A percentile compares a stretch with the other conserved stretches of the same genome.
Evolutionary conservation across 352 stramenopile genomes (phyloP).

Genomic region (Globisporangium iwayamae): DNA sequence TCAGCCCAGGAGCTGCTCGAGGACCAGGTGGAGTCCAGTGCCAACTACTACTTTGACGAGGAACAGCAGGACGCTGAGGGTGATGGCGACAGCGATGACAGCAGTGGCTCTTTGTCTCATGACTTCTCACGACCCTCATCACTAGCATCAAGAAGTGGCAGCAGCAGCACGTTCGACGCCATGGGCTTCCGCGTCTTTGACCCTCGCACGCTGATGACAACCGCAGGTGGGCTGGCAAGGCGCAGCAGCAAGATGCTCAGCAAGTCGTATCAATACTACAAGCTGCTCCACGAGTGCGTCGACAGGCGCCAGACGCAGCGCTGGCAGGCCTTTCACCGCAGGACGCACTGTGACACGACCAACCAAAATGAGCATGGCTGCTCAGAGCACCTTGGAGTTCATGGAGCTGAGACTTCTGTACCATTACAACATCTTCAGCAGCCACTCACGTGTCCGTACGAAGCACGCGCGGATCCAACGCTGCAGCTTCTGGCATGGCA

Average conservation of each 20-base stretch:
- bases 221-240: constrained; percentile 3
- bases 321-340: constrained; percentile 26
- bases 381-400: background rate
- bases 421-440: background rate
- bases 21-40: constrained; percentile 1
- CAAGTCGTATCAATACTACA: constrained; percentile 46
- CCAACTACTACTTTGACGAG: constrained; percentile 5
- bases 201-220: constrained; percentile 17
- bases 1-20: constrained; percentile 45
- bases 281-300: constrained; percentile 35
- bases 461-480: background rate
- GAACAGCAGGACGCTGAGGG: background rate
- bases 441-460: constrained; percentile 11
- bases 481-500: constrained; percentile 42
- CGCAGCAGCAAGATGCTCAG: constrained; percentile 6
- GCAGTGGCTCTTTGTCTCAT: background rate
- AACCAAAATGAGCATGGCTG: background rate
- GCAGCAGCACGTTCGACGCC: constrained; percentile 27
- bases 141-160: background rate
- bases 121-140: constrained; percentile 14
- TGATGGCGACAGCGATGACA: constrained; percentile 3
- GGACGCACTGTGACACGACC: background rate
- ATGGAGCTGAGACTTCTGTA: background rate
- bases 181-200: constrained; percentile 56
- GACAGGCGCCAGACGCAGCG: constrained; percentile 35